These are phyloP conservation scores for Acacia concinna DNA, from an alignment of 331 rosid species.

Conservation along the genomic window DNA sequence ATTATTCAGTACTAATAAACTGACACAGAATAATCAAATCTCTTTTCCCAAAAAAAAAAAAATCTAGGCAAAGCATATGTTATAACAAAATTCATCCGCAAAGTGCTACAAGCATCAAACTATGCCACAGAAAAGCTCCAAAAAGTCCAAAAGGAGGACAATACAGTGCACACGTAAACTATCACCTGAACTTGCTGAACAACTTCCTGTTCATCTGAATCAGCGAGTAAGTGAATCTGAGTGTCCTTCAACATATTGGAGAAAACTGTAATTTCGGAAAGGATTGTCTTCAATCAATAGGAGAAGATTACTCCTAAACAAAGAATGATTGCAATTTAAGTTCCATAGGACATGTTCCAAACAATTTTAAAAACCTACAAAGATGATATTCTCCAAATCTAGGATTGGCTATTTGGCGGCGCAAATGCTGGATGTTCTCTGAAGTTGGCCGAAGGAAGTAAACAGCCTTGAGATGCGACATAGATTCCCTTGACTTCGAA, in stretches of 20 bases:
- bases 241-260: conserved; percentile 95
- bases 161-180: conserved; percentile 5
- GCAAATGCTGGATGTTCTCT: conserved; percentile 72
- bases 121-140: neutral
- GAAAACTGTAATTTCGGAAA: conserved; percentile 75
- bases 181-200: conserved; percentile 93
- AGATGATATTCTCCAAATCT: conserved; percentile 95
- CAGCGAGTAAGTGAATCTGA: conserved; percentile 86
- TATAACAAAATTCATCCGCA: neutral
- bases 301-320: conserved; percentile 17
- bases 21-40: neutral
- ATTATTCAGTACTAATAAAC: neutral
- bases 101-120: neutral
- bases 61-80: neutral
- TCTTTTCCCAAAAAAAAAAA: conserved; percentile 17
- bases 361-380: conserved; percentile 54
- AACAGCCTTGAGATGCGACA: conserved; percentile 92
- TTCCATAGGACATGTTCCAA: conserved; percentile 19
- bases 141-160: neutral
- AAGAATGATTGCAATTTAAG: conserved; percentile 26
- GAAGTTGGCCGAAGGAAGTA: conserved; percentile 85
- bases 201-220: conserved; percentile 92
- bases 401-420: conserved; percentile 77
- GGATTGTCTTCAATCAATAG: conserved; percentile 42
- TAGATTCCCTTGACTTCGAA: conserved; percentile 74